Conservation (phyloP, 208 protist species). For the Trypanosomatidae sp. region DNA sequence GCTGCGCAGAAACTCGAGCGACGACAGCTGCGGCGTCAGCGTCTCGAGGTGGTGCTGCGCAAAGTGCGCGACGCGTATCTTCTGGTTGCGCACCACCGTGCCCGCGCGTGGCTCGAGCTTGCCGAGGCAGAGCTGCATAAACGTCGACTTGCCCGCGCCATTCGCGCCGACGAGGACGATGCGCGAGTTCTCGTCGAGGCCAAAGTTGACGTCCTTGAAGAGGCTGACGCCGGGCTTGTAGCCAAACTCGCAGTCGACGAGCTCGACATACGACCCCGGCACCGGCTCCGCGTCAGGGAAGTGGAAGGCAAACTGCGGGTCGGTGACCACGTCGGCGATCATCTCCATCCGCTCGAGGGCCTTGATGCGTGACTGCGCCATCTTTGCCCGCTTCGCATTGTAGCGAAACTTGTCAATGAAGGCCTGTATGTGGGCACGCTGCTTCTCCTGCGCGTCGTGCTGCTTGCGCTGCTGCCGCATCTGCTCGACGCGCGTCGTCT, state of each 20-base stretch:
- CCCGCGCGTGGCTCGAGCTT: conserved; percentile 71
- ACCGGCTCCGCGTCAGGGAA: conserved; percentile 84
- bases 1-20: conserved; percentile 81
- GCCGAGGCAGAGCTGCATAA: conserved; percentile 87
- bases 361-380: conserved; percentile 94
- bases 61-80: conserved; percentile 84
- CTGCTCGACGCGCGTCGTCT: conserved; percentile 80
- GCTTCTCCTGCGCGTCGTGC: conserved; percentile 82
- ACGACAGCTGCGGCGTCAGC: conserved; percentile 82
- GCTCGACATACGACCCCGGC: conserved; percentile 67
- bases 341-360: conserved; percentile 85
- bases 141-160: conserved; percentile 91
- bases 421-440: conserved; percentile 85
- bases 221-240: conserved; percentile 76
- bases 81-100: conserved; percentile 73
- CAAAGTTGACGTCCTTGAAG: conserved; percentile 89
- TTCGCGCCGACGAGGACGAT: conserved; percentile 88
- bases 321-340: conserved; percentile 72
- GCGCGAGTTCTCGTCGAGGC: conserved; percentile 75
- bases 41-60: conserved; percentile 91
- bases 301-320: conserved; percentile 85
- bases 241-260: conserved; percentile 88
- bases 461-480: conserved; percentile 82
- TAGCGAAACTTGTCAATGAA: conserved; percentile 92
- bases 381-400: conserved; percentile 81